A percentile compares a stretch with the other conserved stretches of the same genome.
phyloP scores from a whole-genome alignment of 179 eudicot genomes.

The Beta macrorhiza region DNA sequence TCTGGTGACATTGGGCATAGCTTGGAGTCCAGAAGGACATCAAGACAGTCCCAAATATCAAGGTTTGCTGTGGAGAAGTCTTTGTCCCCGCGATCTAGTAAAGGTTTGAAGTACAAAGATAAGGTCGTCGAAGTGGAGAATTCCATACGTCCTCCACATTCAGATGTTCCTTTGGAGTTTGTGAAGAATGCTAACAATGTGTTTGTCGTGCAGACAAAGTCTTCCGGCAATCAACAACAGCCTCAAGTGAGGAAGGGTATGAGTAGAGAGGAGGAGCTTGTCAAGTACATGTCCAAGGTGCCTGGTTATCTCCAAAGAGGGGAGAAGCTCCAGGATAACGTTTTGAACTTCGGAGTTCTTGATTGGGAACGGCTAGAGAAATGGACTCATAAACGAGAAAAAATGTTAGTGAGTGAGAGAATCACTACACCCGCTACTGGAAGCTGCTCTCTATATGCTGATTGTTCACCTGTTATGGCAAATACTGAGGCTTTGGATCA shows the following conservation, averaged over 20 bases:
- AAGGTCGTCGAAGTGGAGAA: slow-evolving; percentile 33
- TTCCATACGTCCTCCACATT: slow-evolving; percentile 36
- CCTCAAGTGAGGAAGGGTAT: slow-evolving; percentile 22
- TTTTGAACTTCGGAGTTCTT: slow-evolving; percentile 76
- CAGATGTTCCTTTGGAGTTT: slow-evolving; percentile 38
- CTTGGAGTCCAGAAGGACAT: slow-evolving; percentile 35
- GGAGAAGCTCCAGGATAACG: slow-evolving; percentile 52
- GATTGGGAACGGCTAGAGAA: slow-evolving; percentile 74
- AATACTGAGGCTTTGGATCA: slow-evolving; percentile 25
- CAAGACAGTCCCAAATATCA: slow-evolving; percentile 39
- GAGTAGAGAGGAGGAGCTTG: slow-evolving; percentile 57
- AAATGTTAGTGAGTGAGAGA: slow-evolving; percentile 21
- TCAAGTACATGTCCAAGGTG: slow-evolving; percentile 78
- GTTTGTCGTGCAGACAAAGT: slow-evolving; percentile 26
- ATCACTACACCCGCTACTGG: slow-evolving; percentile 20
- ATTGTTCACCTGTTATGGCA: slow-evolving; percentile 11
- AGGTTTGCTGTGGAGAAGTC: slow-evolving; percentile 43
- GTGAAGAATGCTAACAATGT: slow-evolving; percentile 29
- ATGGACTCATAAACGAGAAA: slow-evolving; percentile 60
- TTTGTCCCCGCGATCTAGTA: slow-evolving; percentile 33
- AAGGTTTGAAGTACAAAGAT: slow-evolving; percentile 39
- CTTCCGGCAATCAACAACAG: slow-evolving; percentile 29
- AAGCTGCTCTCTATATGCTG: slow-evolving; percentile 27
- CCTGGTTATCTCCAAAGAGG: slow-evolving; percentile 75
- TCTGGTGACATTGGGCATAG: slow-evolving; percentile 31